Percentiles rank a stretch among this genome's conserved stretches.
Evolutionary conservation across 1,139 yeast genomes (phyloP).

Genomic region (Saccharomyces pastorianus): DNA sequence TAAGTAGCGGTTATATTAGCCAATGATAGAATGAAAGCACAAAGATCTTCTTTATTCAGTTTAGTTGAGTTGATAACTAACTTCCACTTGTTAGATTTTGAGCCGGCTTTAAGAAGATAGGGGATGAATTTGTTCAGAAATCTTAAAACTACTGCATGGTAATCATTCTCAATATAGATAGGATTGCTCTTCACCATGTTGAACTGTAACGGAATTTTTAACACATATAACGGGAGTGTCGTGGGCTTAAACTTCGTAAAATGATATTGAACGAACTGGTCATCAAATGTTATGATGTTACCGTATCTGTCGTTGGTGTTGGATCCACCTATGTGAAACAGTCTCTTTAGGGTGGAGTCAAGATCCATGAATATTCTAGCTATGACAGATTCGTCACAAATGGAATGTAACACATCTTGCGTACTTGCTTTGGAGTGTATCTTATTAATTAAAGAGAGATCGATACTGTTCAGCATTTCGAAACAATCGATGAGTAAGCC

Average conservation of each 20-base stretch:
- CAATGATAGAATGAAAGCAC: conserved; percentile 21
- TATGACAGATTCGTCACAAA: conserved; percentile 12
- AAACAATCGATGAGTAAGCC: conserved; percentile 18
- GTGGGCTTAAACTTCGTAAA: conserved; percentile 15
- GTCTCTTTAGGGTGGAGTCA: conserved; percentile 8
- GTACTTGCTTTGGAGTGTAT: conserved; percentile 13
- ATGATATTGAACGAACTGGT: conserved; percentile 14
- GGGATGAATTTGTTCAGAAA: conserved; percentile 19
- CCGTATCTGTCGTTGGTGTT: conserved; percentile 15
- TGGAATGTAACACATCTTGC: conserved; percentile 19
- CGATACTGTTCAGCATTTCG: conserved; percentile 23
- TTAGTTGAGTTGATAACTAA: conserved; percentile 18
- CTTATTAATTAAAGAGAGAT: conserved; percentile 14
- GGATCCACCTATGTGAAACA: conserved; percentile 11
- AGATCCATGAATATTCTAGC: conserved; percentile 13
- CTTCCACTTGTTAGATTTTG: conserved; percentile 6
- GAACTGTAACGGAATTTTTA: conserved; percentile 17
- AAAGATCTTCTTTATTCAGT: conserved; percentile 20
- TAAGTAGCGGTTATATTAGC: conserved; percentile 18
- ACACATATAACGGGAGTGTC: conserved; percentile 11
- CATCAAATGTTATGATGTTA: conserved; percentile 15
- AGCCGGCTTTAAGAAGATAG: conserved; percentile 5
- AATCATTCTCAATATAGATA: conserved; percentile 13
- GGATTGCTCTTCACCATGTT: conserved; percentile 15
- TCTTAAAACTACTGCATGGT: conserved; percentile 14